Evolutionary conservation across 2,329 filamentous ascomycete species (phyloP).

Genomic region (Microthyrium microscopicum): DNA sequence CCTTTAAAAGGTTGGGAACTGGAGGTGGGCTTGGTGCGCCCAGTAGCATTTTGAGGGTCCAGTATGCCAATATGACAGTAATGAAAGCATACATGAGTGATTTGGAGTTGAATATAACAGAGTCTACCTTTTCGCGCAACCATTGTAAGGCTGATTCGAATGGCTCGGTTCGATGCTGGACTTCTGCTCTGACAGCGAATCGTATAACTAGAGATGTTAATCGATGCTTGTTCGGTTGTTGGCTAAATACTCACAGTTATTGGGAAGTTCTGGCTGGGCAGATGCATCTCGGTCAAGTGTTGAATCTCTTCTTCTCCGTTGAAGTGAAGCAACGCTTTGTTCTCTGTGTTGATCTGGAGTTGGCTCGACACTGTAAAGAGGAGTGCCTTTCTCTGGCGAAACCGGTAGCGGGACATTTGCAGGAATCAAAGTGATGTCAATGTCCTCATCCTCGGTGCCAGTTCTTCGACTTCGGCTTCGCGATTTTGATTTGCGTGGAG

Average conservation of each 20-base stretch:
- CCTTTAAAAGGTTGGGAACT: constrained; percentile 75
- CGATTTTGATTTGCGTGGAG: constrained; percentile 24
- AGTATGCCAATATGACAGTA: constrained; percentile 46
- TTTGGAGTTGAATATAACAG: constrained; percentile 51
- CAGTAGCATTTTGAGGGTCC: constrained; percentile 48
- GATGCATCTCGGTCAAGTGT: constrained; percentile 8
- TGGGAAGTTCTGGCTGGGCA: constrained; percentile 18
- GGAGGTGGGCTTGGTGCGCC: constrained; percentile 49
- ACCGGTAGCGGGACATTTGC: constrained; percentile 44
- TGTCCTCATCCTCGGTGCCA: constrained; percentile 36
- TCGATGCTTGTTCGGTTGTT: constrained; percentile 18
- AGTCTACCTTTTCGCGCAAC: constrained; percentile 40
- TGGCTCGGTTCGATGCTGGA: constrained; percentile 71
- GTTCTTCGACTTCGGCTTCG: constrained; percentile 43
- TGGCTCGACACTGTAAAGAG: constrained; percentile 30
- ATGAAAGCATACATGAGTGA: constrained; percentile 48
- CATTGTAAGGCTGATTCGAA: constrained; percentile 57
- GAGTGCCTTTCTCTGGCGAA: constrained; percentile 40
- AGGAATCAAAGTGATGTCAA: constrained; percentile 32
- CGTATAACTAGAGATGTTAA: constrained; percentile 50
- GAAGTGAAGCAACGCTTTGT: constrained; percentile 12
- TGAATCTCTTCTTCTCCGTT: constrained; percentile 6
- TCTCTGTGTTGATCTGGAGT: constrained; percentile 19
- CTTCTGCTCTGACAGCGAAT: constrained; percentile 73
- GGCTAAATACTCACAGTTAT: constrained; percentile 31